phyloP scores from a whole-genome alignment of 345 rosid genomes.

The Camelina laxa region DNA sequence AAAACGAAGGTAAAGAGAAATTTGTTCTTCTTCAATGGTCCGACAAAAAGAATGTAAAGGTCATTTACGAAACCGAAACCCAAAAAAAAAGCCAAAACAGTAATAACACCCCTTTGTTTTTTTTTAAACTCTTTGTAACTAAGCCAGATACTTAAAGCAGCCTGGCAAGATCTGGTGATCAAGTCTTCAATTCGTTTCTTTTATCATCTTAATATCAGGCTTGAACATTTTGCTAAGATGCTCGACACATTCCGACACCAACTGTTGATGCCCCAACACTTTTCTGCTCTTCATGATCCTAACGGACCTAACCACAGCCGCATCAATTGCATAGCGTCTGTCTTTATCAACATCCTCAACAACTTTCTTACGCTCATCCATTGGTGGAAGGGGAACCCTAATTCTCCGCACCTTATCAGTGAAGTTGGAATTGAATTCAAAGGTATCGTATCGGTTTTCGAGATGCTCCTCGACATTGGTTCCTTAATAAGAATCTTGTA shows the following conservation, averaged over 20 bases:
- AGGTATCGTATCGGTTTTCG: conserved; percentile 53
- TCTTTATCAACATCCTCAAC: conserved; percentile 86
- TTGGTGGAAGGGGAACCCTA: conserved; percentile 76
- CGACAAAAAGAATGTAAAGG: too few species aligned
- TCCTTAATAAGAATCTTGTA: conserved; percentile 73
- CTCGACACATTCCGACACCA: conserved; percentile 80
- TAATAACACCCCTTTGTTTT: not conserved
- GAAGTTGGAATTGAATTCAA: conserved; percentile 74
- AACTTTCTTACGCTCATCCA: conserved; percentile 85
- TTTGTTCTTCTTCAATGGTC: too few species aligned
- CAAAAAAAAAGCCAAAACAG: not conserved
- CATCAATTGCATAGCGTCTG: conserved; percentile 83
- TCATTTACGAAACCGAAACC: not conserved
- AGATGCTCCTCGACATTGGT: conserved; percentile 55
- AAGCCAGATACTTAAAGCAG: conserved; percentile 79
- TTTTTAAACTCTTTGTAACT: not conserved
- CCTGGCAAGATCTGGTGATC: conserved; percentile 57
- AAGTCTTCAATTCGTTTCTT: conserved; percentile 88
- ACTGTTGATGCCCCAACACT: conserved; percentile 70
- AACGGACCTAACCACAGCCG: conserved; percentile 82
- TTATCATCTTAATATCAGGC: conserved; percentile 87
- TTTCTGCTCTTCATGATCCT: conserved; percentile 93
- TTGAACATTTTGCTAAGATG: conserved; percentile 87
- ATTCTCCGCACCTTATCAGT: conserved; percentile 82
- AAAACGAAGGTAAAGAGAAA: not conserved